A percentile compares a stretch with the other conserved stretches of the same genome.
These are phyloP conservation scores for Collybiopsis luxurians DNA, from an alignment of 768 basidiomycete species.

Conservation along the genomic window DNA sequence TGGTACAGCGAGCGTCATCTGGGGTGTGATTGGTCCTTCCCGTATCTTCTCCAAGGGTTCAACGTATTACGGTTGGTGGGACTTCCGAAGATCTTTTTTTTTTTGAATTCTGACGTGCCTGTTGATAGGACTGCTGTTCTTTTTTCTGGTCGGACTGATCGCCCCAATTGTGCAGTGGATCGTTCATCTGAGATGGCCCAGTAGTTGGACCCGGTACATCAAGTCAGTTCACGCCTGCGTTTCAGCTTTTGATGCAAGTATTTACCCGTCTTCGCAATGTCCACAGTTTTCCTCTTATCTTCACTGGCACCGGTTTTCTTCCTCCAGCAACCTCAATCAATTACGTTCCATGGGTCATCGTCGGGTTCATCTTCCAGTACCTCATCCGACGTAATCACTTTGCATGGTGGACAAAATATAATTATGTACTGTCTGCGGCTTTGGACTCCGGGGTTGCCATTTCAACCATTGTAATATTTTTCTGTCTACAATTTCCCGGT, in stretches of 20 bases:
- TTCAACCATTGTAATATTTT: conserved; percentile 45
- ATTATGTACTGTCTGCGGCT: conserved; percentile 54
- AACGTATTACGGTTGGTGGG: conserved; percentile 47
- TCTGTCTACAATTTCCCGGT: conserved; percentile 55
- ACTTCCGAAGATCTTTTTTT: background rate
- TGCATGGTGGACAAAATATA: conserved; percentile 74
- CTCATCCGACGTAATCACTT: conserved; percentile 57
- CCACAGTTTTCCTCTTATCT: conserved; percentile 50
- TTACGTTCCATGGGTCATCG: conserved; percentile 64
- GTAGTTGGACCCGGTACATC: conserved; percentile 57
- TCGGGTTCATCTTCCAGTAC: conserved; percentile 58
- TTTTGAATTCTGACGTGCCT: conserved; percentile 12
- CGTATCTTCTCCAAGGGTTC: conserved; percentile 68
- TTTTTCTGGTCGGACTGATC: conserved; percentile 75
- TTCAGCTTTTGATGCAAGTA: background rate
- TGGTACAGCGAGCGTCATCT: conserved; percentile 76
- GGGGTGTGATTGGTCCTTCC: conserved; percentile 79
- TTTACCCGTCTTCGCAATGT: background rate
- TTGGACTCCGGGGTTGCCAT: conserved; percentile 52
- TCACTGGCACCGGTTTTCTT: conserved; percentile 57
- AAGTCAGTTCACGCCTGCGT: conserved; percentile 40
- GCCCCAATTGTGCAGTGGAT: conserved; percentile 56
- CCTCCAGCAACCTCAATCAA: conserved; percentile 69
- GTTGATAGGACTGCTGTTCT: conserved; percentile 49
- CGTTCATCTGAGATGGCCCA: conserved; percentile 57